Percentiles rank a stretch among this genome's conserved stretches.
Conservation (phyloP, 2,329 filamentous ascomycete genomes). For the Fonsecaea pugnacius region DNA sequence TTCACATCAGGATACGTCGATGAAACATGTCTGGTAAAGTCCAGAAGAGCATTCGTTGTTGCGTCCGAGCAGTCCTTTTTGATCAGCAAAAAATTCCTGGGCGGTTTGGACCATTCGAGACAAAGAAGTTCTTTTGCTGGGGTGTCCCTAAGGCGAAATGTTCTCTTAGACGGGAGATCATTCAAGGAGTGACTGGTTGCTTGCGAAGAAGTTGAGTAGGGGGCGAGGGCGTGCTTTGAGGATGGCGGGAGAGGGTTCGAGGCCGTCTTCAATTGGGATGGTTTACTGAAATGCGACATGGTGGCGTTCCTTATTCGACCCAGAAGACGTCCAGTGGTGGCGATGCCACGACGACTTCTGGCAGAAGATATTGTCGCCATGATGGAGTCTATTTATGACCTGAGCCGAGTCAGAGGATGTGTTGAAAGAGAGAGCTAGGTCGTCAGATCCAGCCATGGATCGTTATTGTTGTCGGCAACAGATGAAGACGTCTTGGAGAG, state of each 20-base stretch:
- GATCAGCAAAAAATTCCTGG: conserved; percentile 69
- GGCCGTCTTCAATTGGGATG: background rate
- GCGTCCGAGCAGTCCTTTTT: conserved; percentile 66
- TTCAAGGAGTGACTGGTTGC: conserved; percentile 8
- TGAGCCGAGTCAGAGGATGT: background rate
- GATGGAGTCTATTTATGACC: background rate
- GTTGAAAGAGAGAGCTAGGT: background rate
- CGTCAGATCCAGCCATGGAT: background rate
- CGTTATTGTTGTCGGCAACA: background rate
- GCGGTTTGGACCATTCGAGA: conserved; percentile 69
- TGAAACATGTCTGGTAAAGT: conserved; percentile 72
- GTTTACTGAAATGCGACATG: background rate
- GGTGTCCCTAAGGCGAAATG: conserved; percentile 29
- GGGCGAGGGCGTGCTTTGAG: conserved; percentile 10
- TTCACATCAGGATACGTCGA: conserved; percentile 79
- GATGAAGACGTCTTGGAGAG: background rate
- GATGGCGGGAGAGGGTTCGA: background rate
- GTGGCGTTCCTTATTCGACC: background rate
- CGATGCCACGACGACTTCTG: background rate
- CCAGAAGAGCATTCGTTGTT: conserved; percentile 61
- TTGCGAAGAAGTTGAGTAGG: background rate
- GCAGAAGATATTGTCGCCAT: background rate
- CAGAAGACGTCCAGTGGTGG: background rate
- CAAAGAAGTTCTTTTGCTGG: conserved; percentile 63
- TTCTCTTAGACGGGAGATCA: conserved; percentile 24